Percentiles rank a stretch among this genome's conserved stretches.
Conservation (phyloP, 108 stramenopile species). For the Skeletonema marinoi region DNA sequence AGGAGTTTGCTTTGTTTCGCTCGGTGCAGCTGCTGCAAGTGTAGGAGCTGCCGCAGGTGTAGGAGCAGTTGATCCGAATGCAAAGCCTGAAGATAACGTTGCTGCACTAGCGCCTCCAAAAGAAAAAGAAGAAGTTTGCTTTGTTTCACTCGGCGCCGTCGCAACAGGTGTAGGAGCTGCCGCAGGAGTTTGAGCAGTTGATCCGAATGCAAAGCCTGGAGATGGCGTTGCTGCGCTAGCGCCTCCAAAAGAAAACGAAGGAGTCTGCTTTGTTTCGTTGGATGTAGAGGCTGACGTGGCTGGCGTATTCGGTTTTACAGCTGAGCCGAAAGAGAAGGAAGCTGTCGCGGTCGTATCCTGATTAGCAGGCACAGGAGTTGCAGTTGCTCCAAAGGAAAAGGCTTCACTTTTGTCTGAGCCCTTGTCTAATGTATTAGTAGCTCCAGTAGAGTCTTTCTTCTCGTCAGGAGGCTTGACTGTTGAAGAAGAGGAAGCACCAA, state of each 20-base stretch:
- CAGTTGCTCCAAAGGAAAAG: not conserved
- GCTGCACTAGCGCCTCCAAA: not conserved
- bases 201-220: not conserved
- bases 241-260: not conserved
- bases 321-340: not conserved
- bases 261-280: not conserved
- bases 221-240: not conserved
- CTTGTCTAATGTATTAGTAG: not conserved
- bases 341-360: not conserved
- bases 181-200: not conserved
- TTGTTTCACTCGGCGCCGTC: not conserved
- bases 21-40: not conserved
- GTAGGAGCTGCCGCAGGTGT: not conserved
- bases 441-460: not conserved
- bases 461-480: not conserved
- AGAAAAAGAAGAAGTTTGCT: not conserved
- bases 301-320: slow-evolving; percentile 3
- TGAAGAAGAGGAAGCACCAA: not conserved
- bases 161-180: not conserved
- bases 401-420: not conserved
- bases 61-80: not conserved
- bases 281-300: slow-evolving; percentile 1
- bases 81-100: not conserved
- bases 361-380: not conserved
- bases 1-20: not conserved